Evolutionary conservation across 345 rosid genomes (phyloP).

Genomic region (Dimocarpus longan): DNA sequence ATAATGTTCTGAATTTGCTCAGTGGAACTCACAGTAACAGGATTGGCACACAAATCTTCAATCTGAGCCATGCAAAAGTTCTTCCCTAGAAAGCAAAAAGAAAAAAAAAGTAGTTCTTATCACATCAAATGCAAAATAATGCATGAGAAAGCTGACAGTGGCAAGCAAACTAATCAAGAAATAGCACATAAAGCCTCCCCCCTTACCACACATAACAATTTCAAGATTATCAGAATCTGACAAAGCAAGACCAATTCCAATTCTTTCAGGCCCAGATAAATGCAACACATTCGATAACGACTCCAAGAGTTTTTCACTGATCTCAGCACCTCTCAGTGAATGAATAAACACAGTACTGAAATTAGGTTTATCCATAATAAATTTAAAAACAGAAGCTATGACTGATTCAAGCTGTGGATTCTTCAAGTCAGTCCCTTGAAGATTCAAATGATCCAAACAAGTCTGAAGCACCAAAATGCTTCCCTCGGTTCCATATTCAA

Average conservation of each 20-base stretch:
- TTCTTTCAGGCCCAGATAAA: slow-evolving; percentile 67
- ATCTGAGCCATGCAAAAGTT: slow-evolving; percentile 67
- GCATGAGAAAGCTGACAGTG: neutral
- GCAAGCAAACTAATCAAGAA: slow-evolving; percentile 6
- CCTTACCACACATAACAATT: slow-evolving; percentile 54
- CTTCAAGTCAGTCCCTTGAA: slow-evolving; percentile 40
- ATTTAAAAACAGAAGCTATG: slow-evolving; percentile 54
- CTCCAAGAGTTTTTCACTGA: slow-evolving; percentile 50
- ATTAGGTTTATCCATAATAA: slow-evolving; percentile 56
- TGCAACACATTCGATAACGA: slow-evolving; percentile 45
- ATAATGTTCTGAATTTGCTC: slow-evolving; percentile 76
- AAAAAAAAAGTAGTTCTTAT: slow-evolving; percentile 12
- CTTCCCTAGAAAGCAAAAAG: slow-evolving; percentile 49
- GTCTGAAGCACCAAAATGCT: slow-evolving; percentile 59
- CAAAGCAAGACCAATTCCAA: slow-evolving; percentile 72
- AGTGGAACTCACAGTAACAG: slow-evolving; percentile 46
- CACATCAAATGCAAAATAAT: neutral
- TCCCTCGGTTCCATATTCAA: slow-evolving; percentile 64
- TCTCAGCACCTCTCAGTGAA: slow-evolving; percentile 46
- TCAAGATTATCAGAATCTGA: slow-evolving; percentile 60
- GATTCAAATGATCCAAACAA: slow-evolving; percentile 59
- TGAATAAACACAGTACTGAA: slow-evolving; percentile 62
- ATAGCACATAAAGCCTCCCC: slow-evolving; percentile 7
- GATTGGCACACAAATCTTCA: slow-evolving; percentile 57
- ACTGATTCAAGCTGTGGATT: slow-evolving; percentile 51